Conservation (phyloP, 116 monocot species). For the Zostera marina region DNA sequence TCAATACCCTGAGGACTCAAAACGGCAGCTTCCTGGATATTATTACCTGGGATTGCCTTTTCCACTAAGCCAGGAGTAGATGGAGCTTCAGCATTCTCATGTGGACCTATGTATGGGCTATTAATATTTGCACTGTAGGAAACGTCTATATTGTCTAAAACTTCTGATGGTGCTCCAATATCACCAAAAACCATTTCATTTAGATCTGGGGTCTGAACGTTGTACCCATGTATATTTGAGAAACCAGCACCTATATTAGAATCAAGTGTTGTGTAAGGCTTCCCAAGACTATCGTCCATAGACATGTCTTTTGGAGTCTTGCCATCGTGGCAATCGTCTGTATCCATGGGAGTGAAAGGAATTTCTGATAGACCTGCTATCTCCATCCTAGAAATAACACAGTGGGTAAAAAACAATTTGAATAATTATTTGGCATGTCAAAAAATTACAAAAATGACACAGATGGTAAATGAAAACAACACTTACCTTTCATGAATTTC, state of each 20-base stretch:
- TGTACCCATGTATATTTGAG: constrained; percentile 31
- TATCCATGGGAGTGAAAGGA: constrained; percentile 31
- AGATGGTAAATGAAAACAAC: background rate
- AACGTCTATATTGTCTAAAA: constrained; percentile 13
- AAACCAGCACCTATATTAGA: constrained; percentile 9
- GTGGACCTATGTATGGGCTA: constrained; percentile 17
- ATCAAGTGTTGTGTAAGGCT: constrained; percentile 10
- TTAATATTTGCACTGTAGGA: constrained; percentile 14
- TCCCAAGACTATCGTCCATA: constrained; percentile 9
- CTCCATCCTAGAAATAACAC: constrained; percentile 3
- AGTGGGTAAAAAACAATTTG: constrained; percentile 1
- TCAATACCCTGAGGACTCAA: constrained; percentile 18
- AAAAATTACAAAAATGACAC: background rate
- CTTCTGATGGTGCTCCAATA: constrained; percentile 19
- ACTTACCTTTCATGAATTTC: constrained; percentile 54
- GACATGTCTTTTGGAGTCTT: constrained; percentile 26
- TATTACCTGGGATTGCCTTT: constrained; percentile 32
- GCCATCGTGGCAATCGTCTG: constrained; percentile 28
- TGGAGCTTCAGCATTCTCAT: constrained; percentile 60
- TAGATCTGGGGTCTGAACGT: constrained; percentile 65
- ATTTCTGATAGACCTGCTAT: constrained; percentile 10
- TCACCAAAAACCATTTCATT: constrained; percentile 44
- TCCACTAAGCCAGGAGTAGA: constrained; percentile 69
- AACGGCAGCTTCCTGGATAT: constrained; percentile 33
- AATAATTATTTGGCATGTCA: background rate